phyloP scores from a whole-genome alignment of 305 asterid species.

The Vinca major region DNA sequence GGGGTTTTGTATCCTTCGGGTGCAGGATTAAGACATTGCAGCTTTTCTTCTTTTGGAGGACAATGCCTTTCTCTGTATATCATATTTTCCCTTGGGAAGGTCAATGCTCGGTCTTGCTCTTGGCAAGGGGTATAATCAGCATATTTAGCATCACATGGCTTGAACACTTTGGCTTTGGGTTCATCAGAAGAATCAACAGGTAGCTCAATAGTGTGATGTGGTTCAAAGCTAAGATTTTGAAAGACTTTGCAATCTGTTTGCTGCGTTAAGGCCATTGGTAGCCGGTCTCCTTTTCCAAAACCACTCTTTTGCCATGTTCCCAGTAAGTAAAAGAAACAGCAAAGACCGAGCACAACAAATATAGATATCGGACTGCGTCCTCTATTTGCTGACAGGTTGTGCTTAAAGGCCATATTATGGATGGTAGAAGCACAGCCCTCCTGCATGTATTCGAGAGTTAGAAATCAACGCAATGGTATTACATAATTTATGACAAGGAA shows the following conservation, averaged over 20 bases:
- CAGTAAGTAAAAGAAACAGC: conserved; percentile 67
- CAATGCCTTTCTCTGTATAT: conserved; percentile 88
- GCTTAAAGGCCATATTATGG: conserved; percentile 54
- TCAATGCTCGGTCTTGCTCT: conserved; percentile 91
- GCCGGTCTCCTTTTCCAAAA: conserved; percentile 70
- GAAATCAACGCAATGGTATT: conserved; percentile 1
- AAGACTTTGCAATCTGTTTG: conserved; percentile 53
- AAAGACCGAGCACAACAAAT: conserved; percentile 54
- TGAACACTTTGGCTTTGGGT: conserved; percentile 42
- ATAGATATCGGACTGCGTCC: conserved; percentile 58
- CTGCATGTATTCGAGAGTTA: conserved; percentile 16
- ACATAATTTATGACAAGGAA: not conserved
- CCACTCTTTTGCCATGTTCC: conserved; percentile 91
- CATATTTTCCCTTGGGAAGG: conserved; percentile 79
- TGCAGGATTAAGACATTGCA: conserved; percentile 73
- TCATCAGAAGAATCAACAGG: conserved; percentile 45
- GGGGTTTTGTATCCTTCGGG: conserved; percentile 73
- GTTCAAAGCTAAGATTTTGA: conserved; percentile 59
- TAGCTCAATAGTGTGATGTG: conserved; percentile 63
- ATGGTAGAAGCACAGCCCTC: conserved; percentile 30
- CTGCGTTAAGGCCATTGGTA: conserved; percentile 47
- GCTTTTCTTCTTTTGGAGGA: conserved; percentile 63
- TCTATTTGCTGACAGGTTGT: conserved; percentile 41
- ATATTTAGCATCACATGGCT: conserved; percentile 52
- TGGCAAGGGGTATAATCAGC: conserved; percentile 92